These are phyloP conservation scores for Erodium texanum DNA, from an alignment of 441 rosid species.

Conservation along the genomic window DNA sequence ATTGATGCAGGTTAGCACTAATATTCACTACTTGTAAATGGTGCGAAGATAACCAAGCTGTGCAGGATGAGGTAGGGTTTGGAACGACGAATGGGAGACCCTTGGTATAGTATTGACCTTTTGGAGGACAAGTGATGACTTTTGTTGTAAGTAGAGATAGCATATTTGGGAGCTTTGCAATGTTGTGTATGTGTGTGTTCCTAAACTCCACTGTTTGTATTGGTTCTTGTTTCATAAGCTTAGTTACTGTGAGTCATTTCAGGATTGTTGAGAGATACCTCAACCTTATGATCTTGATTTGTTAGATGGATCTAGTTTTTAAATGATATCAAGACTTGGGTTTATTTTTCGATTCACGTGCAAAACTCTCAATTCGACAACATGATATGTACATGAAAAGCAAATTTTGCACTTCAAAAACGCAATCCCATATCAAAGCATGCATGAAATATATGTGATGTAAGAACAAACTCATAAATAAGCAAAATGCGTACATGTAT, in stretches of 20 bases:
- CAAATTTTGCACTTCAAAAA: too few relatives aligned
- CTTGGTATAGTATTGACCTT: not conserved
- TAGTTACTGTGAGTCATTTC: too few relatives aligned
- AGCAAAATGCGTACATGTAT: too few relatives aligned
- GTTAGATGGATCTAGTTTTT: too few relatives aligned
- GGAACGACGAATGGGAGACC: not conserved
- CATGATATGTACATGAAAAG: not conserved
- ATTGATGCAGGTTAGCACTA: slow-evolving; percentile 1
- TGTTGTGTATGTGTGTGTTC: not conserved
- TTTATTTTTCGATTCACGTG: too few relatives aligned
- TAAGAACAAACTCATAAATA: not conserved
- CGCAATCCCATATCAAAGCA: not conserved
- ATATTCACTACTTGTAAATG: not conserved
- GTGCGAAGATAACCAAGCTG: not conserved
- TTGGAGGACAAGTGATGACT: not conserved
- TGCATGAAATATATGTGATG: not conserved
- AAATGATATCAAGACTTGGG: too few relatives aligned
- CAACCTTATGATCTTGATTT: too few relatives aligned
- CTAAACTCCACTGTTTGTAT: not conserved
- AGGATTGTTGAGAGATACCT: too few relatives aligned
- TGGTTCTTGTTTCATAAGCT: not conserved
- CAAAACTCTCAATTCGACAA: too few relatives aligned
- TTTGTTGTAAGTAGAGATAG: not conserved
- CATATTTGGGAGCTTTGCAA: not conserved
- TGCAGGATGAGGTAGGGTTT: not conserved